Base-by-base conservation (phyloP, 345 rosid species). In the Pugionium cornutum region DNA sequence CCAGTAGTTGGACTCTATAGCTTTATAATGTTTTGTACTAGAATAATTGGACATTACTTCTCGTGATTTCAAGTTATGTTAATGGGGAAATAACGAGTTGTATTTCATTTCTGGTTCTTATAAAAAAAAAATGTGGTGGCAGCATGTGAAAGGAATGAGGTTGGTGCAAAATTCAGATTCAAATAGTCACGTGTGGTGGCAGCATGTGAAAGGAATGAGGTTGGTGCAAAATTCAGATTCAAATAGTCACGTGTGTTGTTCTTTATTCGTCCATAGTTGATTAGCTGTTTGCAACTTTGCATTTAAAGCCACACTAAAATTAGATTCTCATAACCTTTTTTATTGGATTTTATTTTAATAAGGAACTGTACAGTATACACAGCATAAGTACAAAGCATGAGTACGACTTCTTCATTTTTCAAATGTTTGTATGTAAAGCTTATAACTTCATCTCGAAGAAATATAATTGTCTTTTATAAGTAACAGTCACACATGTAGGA, bases 211-310 rank as follows among this genome's bases (percentile, higher is more conserved):
- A 18, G 18, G 18, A 18, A 18, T 18, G 18, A 18, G 18, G 18
- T 18, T 18, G 18, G 18, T 18, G 18, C 4, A 6, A 37, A 1
- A 3, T 39, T 37, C 54, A 34, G 26, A 53, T 27, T 49, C 58
- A 61, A 40, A 56, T 18, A 57, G 53, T 32, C 51, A 63, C 54
- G 70, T 64, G 76, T 29, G 18, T 18, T 18, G 18, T 11, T 33
- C 1, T 71, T 58, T 49, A 33, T 64, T 72, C 48, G 76, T 64
- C 18, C 4, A 34, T 4, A 51, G 7, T 18, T 51, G 62, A 62
- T 29, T 35, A 51, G 76, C 67, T 51, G 71, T 65, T 66, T 50
- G 39, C 70, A 64, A 50, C 76, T 72, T 50, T 57, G 10, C 67
- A 51, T 36, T 66, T 4, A 35, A 25, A 72, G 34, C 9, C 9